Base-by-base conservation (phyloP, 2,329 filamentous ascomycete genomes). In the Sporothrix sp. region DNA sequence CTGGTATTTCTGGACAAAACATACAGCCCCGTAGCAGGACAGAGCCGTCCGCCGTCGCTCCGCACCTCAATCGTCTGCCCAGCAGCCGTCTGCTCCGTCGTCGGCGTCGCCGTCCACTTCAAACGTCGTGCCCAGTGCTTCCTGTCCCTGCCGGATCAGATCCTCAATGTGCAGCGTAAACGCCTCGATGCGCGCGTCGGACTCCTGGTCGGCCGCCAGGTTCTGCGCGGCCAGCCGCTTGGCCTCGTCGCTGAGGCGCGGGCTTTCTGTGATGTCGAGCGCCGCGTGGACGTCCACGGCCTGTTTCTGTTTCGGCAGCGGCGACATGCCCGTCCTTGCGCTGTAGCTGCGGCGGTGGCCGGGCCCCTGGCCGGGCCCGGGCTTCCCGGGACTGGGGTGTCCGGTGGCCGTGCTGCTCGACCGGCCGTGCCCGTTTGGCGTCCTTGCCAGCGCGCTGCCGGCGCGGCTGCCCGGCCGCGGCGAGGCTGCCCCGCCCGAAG, bases 111-210 rank as follows among this genome's bases (percentile, higher is more conserved):
- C 51, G 35, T 79, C 75, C 38, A 88, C 74, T 61, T 86, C 81
- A 45, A 87, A 71, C 36, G 72, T 84, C 18, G 85, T 85, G 2
- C 84, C 90, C 16, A 98, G 68, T 2, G 93, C 93, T 65, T 93
- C 85, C 59, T 84, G 84, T 1, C 90, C 93, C 66, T 97, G 84
- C 2, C 82, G 76, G 50, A 98, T 94, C 85, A 98, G 88, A 30
- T 83, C 85, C 61, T 85, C 79, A 43, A 97, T 70, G 59, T 85
- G 81, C 43, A 79, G 75, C 62, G 93, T 94, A 66, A 97, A 81
- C 23, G 84, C 79, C 44, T 81, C 81, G 58, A 97, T 84, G 48
- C 84, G 82, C 38, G 82, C 79, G 58, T 97, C 89, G 7, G 86
- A 78, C 58, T 90, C 83, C 40, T 81, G 74, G 59, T 95, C 88